Base-by-base conservation (phyloP, 176 grass and related monocot genomes). In the Themeda triandra region DNA sequence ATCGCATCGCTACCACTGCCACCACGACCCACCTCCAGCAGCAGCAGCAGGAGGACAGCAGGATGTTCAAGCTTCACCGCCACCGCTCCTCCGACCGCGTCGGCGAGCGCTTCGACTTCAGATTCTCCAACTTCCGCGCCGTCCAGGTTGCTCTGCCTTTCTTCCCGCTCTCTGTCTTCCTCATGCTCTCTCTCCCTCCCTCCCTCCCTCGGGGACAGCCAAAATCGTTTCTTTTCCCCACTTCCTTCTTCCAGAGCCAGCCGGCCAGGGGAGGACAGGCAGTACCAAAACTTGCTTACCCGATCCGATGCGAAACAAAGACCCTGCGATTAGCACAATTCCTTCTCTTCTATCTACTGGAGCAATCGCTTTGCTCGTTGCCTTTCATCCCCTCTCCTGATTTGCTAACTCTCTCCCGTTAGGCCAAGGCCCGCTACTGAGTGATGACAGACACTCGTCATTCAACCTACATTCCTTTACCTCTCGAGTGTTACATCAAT, bases 11-110 rank as follows among this genome's bases (percentile, higher is more conserved):
- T 56, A 19, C 49, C 49, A 19, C 49, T 18, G 7, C 18, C 18
- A 54, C 49, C 49, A 54, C 49, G 49, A 54, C 49, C 6, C 18
- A 19, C 18, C 49, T 21, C 0, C 49, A 54, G 10, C 49, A 53
- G 49, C 17, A 19, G 44, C 51, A 25, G 56, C n/a, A n/a, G n/a
- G n/a, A n/a, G n/a, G n/a, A n/a, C n/a, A 10, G 3, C 54, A 59
- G 67, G 77, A 98, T 99, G 96, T 96, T 99, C 71, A 99, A 99
- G 91, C 85, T 99, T 36, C 96, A 99, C 66, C 92, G 96, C 36
- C 96, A 96, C 83, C 94, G 86, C 29, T 79, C 84, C 62, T 94
- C 96, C 21, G 96, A 92, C 89, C 82, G 83, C 49, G 63, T 87
- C 54, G 96, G 89, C 65, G 93, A 99, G 37, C 94, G 93, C 83